Percentiles rank a stretch among this genome's conserved stretches.
phyloP scores from a whole-genome alignment of 192 early-diverging fungal species.

The Backusella westeae region DNA sequence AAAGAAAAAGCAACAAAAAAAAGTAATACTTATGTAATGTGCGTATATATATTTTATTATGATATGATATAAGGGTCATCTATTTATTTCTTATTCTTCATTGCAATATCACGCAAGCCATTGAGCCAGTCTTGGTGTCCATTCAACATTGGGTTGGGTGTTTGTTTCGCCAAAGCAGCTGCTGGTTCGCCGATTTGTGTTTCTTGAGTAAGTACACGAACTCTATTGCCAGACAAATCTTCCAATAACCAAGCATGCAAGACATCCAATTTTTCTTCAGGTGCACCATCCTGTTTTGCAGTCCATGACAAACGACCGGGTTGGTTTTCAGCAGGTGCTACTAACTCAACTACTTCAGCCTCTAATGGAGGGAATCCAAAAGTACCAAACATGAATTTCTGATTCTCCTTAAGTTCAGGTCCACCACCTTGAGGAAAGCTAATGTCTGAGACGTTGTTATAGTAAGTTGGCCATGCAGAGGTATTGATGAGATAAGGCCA shows the following conservation, averaged over 20 bases:
- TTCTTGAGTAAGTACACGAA: slow-evolving; percentile 6
- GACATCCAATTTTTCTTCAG: not conserved
- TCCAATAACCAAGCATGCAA: slow-evolving; percentile 8
- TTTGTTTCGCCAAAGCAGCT: not conserved
- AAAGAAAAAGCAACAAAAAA: too few relatives aligned
- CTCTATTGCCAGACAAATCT: not conserved
- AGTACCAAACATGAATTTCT: slow-evolving; percentile 4
- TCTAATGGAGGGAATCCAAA: slow-evolving; percentile 6
- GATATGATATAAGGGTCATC: not conserved
- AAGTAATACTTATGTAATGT: not conserved
- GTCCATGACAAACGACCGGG: slow-evolving; percentile 1
- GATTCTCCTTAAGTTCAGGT: not conserved
- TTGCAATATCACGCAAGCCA: slow-evolving; percentile 3
- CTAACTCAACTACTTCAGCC: not conserved
- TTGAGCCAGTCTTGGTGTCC: slow-evolving; percentile 4
- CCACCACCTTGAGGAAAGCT: not conserved
- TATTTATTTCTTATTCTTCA: slow-evolving; percentile 7
- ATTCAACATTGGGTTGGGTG: slow-evolving; percentile 6
- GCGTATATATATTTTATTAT: not conserved
- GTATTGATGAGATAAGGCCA: slow-evolving; percentile 3
- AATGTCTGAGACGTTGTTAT: slow-evolving; percentile 1
- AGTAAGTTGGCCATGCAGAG: not conserved
- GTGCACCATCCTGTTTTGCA: slow-evolving; percentile 6
- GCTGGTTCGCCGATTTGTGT: slow-evolving; percentile 2
- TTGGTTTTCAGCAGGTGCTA: not conserved